Evolutionary conservation across 495 filamentous ascomycete species (phyloP), one percentile per base, ranked within the genome.

Genomic region (Lasiosphaeriaceae sp.): DNA sequence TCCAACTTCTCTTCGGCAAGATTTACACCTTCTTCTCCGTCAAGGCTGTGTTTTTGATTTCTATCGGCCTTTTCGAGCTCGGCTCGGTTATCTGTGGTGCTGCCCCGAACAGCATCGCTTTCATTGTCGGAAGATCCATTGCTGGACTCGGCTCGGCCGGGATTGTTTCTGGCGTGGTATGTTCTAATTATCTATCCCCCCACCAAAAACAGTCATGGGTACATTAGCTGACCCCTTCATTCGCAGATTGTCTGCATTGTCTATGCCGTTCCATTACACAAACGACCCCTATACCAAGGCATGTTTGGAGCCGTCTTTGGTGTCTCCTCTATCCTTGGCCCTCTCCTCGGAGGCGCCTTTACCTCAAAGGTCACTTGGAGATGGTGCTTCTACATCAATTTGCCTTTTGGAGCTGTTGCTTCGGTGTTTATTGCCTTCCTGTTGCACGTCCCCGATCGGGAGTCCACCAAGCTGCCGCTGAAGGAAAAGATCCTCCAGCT

Each of bases 371-470:
- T 83, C 2, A 78, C 80, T 5, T 92, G 89, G 88, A 67, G 89
- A 50, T 90, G 87, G 87, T 90, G 86, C 64, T 90, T 92, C 68
- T 90, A 85, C 63, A 86, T 88, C 69, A 89, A 89, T 55, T 68
- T 88, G 22, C 86, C 86, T 1, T 71, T 90, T 47, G 89, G 89
- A 12, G 86, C 70, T 2, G 71, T 87, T 8, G 85, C 84, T 2
- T 72, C 84, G n/a, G 44, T 77, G 6, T 78, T 86, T 50, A 71
- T 86, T 52, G 77, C 79, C 55, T 77, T 87, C 66, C 74, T 83
- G 44, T 70, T 81, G 6, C 77, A 82, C 11, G 63, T 75, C 1
- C 76, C 76, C 5, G 66, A 75, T 46, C 66, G 73, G 21, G 54
- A 61, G 12, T 74, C 60, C 37, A 70, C 63, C 8, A 79, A 80